Base-by-base conservation (phyloP, 2,329 filamentous ascomycete species). In the Fusarium staphyleae region DNA sequence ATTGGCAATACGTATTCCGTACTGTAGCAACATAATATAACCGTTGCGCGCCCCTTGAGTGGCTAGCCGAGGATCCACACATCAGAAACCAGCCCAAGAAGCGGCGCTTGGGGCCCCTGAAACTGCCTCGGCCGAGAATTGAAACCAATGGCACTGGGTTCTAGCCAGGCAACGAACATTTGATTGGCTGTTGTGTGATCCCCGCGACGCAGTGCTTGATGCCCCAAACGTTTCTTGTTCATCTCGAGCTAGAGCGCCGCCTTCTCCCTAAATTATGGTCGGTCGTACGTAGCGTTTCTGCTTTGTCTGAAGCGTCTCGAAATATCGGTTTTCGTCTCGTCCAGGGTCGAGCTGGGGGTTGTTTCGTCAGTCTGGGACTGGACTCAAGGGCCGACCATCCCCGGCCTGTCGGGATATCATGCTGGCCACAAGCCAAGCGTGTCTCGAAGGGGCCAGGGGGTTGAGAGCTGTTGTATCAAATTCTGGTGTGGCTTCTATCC, bases 401-500 rank as follows among this genome's bases (percentile, higher is more conserved):
- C 46, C 48, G 62, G 53, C 48, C 40, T 43, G 47, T 37, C 51
- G 44, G 57, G 52, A 56, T 45, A 49, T 22, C 50, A 64, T 66
- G 60, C 62, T 62, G 50, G 46, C 46, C 57, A 61, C 54, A 48
- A 49, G 39, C 60, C 52, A 55, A 52, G 51, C 42, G 57, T 56
- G 65, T 67, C 60, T 67, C 64, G 50, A 53, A 56, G 36, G 37
- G 19, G 33, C 42, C 58, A 49, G 50, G 58, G 65, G 53, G 50
- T 47, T 48, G 52, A 46, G 42, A 56, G 46, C 36, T 24, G 24
- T 9, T 55, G 65, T 63, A 40, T 67, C 60, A 54, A 50, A 60
- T 63, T 65, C 39, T 61, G 65, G 65, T 67, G 64, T 66, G 62
- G 60, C 62, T 50, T 22, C 44, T 52, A 40, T 30, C 45, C 41